These are phyloP conservation scores for Nakataea oryzae DNA, from an alignment of 2,329 filamentous ascomycete species.

Conservation along the genomic window DNA sequence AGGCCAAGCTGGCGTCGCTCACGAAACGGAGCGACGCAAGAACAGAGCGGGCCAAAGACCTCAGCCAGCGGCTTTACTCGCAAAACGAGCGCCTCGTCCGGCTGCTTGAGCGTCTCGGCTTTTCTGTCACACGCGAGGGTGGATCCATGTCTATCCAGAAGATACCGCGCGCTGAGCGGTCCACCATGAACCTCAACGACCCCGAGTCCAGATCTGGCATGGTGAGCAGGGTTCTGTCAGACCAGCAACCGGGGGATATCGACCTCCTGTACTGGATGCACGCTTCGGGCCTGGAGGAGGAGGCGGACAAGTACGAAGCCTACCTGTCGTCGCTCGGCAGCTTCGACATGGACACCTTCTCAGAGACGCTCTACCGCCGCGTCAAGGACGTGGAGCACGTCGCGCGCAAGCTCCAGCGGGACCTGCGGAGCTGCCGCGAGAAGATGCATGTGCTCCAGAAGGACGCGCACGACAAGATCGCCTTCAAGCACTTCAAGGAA, in stretches of 20 bases:
- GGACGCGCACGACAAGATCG: constrained; percentile 91
- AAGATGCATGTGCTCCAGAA: constrained; percentile 71
- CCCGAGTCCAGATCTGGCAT: background rate
- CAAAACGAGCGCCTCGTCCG: constrained; percentile 78
- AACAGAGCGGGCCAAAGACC: constrained; percentile 64
- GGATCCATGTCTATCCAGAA: constrained; percentile 68
- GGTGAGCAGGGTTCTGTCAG: constrained; percentile 37
- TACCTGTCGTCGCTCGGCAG: constrained; percentile 65
- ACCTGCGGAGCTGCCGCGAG: constrained; percentile 77
- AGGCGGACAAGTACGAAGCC: constrained; percentile 62
- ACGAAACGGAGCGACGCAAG: constrained; percentile 56
- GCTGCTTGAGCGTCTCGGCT: constrained; percentile 79
- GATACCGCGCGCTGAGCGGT: constrained; percentile 49
- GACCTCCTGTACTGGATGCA: constrained; percentile 77
- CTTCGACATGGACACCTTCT: constrained; percentile 77
- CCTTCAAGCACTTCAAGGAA: constrained; percentile 91
- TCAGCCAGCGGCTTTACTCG: constrained; percentile 72
- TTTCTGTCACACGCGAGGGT: constrained; percentile 65
- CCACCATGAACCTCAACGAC: constrained; percentile 16
- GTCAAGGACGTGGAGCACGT: constrained; percentile 90
- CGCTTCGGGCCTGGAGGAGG: constrained; percentile 50
- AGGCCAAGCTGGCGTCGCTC: constrained; percentile 39
- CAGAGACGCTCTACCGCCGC: constrained; percentile 76
- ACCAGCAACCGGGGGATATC: constrained; percentile 50
- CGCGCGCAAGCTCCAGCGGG: constrained; percentile 86